phyloP scores from a whole-genome alignment of 2,329 filamentous ascomycete genomes.

The Pseudogymnoascus pannorum region DNA sequence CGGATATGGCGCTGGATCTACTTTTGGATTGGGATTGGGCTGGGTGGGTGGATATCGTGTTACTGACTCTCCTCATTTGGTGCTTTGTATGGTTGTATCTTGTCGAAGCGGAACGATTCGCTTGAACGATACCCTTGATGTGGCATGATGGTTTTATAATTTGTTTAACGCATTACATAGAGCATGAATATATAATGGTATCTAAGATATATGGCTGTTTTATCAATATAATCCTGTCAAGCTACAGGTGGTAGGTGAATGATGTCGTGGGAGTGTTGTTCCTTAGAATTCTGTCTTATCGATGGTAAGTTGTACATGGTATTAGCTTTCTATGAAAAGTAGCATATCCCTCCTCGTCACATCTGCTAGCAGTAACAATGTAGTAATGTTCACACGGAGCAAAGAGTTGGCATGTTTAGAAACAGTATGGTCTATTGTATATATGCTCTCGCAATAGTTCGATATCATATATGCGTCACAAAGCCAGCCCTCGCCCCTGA shows the following conservation, averaged over 20 bases:
- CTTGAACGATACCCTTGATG: constrained; percentile 4
- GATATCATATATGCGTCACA: neutral
- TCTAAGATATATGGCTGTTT: neutral
- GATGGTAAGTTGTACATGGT: neutral
- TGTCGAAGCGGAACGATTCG: constrained; percentile 2
- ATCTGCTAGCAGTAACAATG: neutral
- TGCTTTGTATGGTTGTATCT: constrained; percentile 8
- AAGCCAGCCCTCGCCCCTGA: neutral
- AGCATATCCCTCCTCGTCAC: neutral
- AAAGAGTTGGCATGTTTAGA: neutral
- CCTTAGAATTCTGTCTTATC: neutral
- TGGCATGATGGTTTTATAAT: constrained; percentile 4
- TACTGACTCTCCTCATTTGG: constrained; percentile 7
- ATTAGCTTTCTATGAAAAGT: neutral
- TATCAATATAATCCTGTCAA: neutral
- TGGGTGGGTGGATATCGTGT: neutral
- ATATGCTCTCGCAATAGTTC: constrained; percentile 1
- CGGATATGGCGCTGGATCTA: constrained; percentile 9
- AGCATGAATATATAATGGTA: constrained; percentile 7
- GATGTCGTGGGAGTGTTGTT: neutral
- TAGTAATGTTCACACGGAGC: neutral
- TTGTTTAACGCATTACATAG: constrained; percentile 1
- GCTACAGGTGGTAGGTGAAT: neutral
- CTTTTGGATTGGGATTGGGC: neutral
- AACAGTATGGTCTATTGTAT: constrained; percentile 6